Base-by-base conservation (phyloP, 2,329 filamentous ascomycete genomes). In the Talaromyces albobiverticillius region DNA sequence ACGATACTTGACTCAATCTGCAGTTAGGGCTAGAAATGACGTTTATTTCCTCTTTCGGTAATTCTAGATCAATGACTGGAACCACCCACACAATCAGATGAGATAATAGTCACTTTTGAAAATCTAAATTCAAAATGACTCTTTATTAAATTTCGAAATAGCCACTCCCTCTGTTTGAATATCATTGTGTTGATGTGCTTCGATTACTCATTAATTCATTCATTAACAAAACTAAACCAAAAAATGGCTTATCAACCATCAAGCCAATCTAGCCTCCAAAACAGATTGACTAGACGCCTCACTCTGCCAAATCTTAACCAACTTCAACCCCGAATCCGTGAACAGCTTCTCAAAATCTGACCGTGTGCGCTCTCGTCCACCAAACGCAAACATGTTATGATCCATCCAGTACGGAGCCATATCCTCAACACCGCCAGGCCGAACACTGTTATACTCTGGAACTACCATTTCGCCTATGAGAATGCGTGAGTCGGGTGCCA, bases 391-490 rank as follows among this genome's bases (percentile, higher is more conserved):
- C 51, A 66, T 64, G 45, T 66, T 60, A 23, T 64, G 56, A 41
- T 67, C 65, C 58, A 67, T 63, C 63, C 63, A 65, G 51, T 67
- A 63, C 3, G 60, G 56, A 6, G 60, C 58, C 62, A 64, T 63
- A 32, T 67, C 67, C 43, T 61, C 57, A 9, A 61, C 59, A n/a
- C 42, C 50, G 25, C 57, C 57, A 1, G 57, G 57, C 10, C 57
- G 57, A 32, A 54, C 54, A 9, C 51, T 57, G 16, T 55, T 55
- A 10, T 57, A 59, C 11, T 55, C 53, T 43, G 74, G 72, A 0
- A 78, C 48, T 1, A 76, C 71, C 46, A 74, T 67, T 26, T 79
- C 77, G 46, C 76, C 71, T 51, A 79, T 72, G 8, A 79, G 57
- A 25, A 79, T 65, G 10, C 62, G 57, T 0, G 73, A 76, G 5